Conservation (phyloP, 257 asterid genomes). For the Salvia hispanica region DNA sequence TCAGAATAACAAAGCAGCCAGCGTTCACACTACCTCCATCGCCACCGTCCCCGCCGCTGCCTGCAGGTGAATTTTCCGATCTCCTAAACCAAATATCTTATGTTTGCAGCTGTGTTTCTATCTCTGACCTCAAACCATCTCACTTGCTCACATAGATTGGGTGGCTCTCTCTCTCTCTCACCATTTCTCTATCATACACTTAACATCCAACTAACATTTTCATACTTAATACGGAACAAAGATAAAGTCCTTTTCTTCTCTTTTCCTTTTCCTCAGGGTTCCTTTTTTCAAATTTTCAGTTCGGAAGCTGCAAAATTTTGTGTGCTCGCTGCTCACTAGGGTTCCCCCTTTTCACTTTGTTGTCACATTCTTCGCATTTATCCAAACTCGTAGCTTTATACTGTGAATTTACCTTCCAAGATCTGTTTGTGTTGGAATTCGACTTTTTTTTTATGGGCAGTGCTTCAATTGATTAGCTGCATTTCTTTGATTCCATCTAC, state of each 20-base stretch:
- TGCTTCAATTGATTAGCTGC: too few species aligned
- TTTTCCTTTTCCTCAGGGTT: constrained; percentile 18
- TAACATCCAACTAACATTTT: constrained; percentile 26
- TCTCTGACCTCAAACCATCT: too few species aligned
- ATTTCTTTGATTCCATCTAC: neutral
- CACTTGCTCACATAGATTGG: neutral
- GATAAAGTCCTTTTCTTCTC: neutral
- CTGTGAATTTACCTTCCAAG: constrained; percentile 32
- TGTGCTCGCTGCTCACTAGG: constrained; percentile 30
- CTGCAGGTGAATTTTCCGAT: constrained; percentile 25
- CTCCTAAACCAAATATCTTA: neutral
- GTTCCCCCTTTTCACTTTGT: neutral
- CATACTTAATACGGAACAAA: constrained; percentile 1
- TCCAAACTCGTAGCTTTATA: neutral
- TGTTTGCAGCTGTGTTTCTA: neutral
- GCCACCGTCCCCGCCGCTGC: constrained; percentile 22
- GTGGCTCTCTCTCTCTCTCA: neutral
- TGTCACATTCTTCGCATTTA: neutral
- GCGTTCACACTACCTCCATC: too few species aligned
- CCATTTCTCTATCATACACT: constrained; percentile 25
- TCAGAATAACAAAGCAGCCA: constrained; percentile 1
- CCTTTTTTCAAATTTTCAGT: constrained; percentile 25
- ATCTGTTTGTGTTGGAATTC: constrained; percentile 28
- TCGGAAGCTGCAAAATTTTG: constrained; percentile 19
- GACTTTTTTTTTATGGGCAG: too few species aligned